phyloP scores from a whole-genome alignment of 176 grass and related monocot species.

The Phyllostachys edulis region DNA sequence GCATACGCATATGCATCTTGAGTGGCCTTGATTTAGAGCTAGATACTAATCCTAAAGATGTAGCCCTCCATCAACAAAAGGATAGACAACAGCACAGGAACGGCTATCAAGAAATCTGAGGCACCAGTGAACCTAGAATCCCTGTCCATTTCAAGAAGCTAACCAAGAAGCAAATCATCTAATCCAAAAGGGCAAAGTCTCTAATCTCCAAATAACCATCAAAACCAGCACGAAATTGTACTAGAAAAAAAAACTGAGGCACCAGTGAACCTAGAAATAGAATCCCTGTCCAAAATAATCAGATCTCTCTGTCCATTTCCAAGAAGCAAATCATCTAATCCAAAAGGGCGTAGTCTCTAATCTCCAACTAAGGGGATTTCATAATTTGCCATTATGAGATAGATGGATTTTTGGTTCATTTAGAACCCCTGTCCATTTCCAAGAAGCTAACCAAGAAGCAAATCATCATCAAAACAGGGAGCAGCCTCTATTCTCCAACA shows the following conservation, averaged over 20 bases:
- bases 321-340: not conserved
- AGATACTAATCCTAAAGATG: not conserved
- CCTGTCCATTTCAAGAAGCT: not conserved
- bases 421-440: not conserved
- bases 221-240: not conserved
- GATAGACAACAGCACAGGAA: not conserved
- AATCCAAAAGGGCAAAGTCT: not conserved
- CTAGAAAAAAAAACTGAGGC: not conserved
- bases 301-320: too few species aligned
- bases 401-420: too few species aligned
- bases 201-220: not conserved
- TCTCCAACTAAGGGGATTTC: too few species aligned
- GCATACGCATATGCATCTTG: not conserved
- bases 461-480: not conserved
- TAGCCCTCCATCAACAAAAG: not conserved
- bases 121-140: not conserved
- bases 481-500: not conserved
- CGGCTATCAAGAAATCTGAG: not conserved
- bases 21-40: not conserved
- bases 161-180: not conserved
- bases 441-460: not conserved
- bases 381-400: too few species aligned
- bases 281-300: too few species aligned
- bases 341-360: not conserved
- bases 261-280: too few species aligned